Percentiles rank a stretch among this genome's conserved stretches.
These are phyloP conservation scores for Dryadomyces quercus-mongolicae DNA, from an alignment of 2,329 filamentous ascomycete species.

Conservation along the genomic window DNA sequence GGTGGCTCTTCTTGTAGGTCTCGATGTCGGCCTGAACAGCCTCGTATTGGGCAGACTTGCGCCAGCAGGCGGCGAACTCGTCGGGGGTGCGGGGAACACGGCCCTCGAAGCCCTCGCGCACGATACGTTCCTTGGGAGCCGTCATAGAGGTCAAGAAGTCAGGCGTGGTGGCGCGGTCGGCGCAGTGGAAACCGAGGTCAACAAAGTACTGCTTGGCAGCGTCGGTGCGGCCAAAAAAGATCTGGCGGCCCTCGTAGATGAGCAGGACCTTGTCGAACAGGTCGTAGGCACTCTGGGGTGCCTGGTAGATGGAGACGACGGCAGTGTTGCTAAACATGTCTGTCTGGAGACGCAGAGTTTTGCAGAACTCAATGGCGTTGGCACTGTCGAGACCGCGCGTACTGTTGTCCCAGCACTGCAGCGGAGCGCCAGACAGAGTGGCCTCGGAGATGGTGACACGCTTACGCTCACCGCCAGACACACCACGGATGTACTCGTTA, in stretches of 20 bases:
- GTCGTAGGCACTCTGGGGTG: slow-evolving; percentile 53
- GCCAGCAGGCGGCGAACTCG: slow-evolving; percentile 49
- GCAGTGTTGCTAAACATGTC: slow-evolving; percentile 56
- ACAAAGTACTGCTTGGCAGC: slow-evolving; percentile 54
- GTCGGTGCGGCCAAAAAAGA: slow-evolving; percentile 49
- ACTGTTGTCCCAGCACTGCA: slow-evolving; percentile 39
- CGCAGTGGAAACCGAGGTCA: slow-evolving; percentile 54
- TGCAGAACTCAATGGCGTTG: slow-evolving; percentile 65
- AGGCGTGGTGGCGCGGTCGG: slow-evolving; percentile 53
- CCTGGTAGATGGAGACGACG: slow-evolving; percentile 63
- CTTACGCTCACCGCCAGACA: slow-evolving; percentile 62
- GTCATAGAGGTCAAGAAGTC: slow-evolving; percentile 66
- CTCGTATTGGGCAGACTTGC: slow-evolving; percentile 37
- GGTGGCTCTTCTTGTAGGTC: slow-evolving; percentile 39
- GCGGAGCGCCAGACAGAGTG: slow-evolving; percentile 42
- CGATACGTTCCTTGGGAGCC: slow-evolving; percentile 40
- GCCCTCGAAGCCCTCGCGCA: slow-evolving; percentile 43
- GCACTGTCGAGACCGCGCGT: slow-evolving; percentile 64
- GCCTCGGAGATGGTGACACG: slow-evolving; percentile 53
- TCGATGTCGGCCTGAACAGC: slow-evolving; percentile 42
- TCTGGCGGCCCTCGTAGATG: slow-evolving; percentile 48
- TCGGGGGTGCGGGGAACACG: slow-evolving; percentile 47
- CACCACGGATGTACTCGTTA: slow-evolving; percentile 63
- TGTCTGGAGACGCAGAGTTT: slow-evolving; percentile 54
- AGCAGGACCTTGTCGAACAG: slow-evolving; percentile 47